These are phyloP conservation scores for Botrytis hyacinthi DNA, from an alignment of 2,329 filamentous ascomycete species.

Conservation along the genomic window DNA sequence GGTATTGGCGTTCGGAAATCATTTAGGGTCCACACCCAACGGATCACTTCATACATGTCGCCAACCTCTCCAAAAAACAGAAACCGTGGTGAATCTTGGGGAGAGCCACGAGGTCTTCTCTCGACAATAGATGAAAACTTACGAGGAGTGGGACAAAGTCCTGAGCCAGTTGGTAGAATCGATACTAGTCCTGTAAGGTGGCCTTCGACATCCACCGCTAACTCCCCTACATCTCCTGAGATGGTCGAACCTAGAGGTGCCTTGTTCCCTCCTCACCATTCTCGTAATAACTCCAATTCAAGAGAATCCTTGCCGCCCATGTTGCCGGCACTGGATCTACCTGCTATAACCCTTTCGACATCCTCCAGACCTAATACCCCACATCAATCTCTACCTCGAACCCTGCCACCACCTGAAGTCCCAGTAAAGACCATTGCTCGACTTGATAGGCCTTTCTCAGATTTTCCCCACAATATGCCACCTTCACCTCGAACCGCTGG, in stretches of 20 bases:
- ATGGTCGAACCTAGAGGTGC: not conserved
- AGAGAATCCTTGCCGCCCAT: conserved; percentile 4
- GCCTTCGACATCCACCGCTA: conserved; percentile 3
- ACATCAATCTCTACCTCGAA: not conserved
- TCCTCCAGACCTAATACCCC: conserved; percentile 7
- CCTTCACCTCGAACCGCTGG: not conserved
- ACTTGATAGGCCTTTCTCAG: conserved; percentile 8
- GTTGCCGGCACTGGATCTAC: conserved; percentile 7
- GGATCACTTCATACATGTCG: conserved; percentile 13
- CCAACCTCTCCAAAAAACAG: not conserved
- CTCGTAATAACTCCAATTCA: not conserved
- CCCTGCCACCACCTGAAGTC: not conserved
- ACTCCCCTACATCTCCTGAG: conserved; percentile 12
- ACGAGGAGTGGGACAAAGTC: not conserved
- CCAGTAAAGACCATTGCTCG: not conserved
- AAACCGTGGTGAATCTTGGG: conserved; percentile 3
- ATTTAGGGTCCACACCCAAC: not conserved
- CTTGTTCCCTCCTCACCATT: not conserved
- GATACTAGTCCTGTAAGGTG: conserved; percentile 4
- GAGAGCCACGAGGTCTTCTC: conserved; percentile 11
- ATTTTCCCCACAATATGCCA: not conserved
- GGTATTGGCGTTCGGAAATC: conserved; percentile 15
- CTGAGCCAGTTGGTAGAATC: not conserved
- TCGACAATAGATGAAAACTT: not conserved
- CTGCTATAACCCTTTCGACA: not conserved